These are phyloP conservation scores for Candida parachauliodes DNA, from an alignment of 805 yeast genomes.

Conservation along the genomic window DNA sequence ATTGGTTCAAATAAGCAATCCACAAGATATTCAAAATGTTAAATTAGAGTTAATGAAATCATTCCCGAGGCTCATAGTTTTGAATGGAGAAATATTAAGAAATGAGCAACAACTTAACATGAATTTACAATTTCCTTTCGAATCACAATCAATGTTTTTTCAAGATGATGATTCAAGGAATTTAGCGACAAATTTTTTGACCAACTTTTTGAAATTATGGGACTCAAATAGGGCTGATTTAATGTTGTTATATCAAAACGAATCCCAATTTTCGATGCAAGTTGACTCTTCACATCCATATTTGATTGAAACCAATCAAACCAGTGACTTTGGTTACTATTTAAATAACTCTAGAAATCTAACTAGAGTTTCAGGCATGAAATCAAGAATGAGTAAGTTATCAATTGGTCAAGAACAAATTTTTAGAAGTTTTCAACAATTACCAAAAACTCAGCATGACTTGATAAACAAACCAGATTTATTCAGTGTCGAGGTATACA, in stretches of 20 bases:
- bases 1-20: conserved; percentile 31
- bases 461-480: conserved; percentile 57
- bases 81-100: conserved; percentile 77
- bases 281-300: conserved; percentile 71
- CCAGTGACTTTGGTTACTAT: conserved; percentile 57
- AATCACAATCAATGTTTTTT: conserved; percentile 68
- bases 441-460: conserved; percentile 80
- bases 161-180: conserved; percentile 70
- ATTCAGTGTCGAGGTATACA: conserved; percentile 76
- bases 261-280: conserved; percentile 80
- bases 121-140: conserved; percentile 55
- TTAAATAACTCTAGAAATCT: conserved; percentile 74
- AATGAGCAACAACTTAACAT: conserved; percentile 59
- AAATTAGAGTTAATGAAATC: conserved; percentile 59
- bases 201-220: conserved; percentile 77
- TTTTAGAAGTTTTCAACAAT: conserved; percentile 50
- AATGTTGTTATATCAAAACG: conserved; percentile 68
- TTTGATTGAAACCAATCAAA: conserved; percentile 12
- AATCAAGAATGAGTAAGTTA: conserved; percentile 55
- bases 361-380: conserved; percentile 53
- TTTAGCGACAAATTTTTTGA: conserved; percentile 71
- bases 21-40: conserved; percentile 36
- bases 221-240: conserved; percentile 73
- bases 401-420: conserved; percentile 70
- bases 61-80: conserved; percentile 76